Base-by-base conservation (phyloP, 2,329 filamentous ascomycete species). In the Coniochaeta pulveracea region DNA sequence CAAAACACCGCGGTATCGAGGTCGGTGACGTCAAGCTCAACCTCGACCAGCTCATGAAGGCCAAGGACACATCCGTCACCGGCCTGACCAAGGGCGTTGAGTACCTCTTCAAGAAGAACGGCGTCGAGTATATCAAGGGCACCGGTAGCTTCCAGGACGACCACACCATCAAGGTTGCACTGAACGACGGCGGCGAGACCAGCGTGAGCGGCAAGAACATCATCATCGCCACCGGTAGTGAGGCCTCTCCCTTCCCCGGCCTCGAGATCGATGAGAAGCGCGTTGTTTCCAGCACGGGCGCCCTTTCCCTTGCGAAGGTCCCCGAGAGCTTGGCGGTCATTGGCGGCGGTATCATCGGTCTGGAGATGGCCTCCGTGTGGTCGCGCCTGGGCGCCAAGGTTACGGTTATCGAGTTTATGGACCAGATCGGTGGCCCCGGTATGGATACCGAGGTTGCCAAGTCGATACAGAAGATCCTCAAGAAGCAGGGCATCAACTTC, bases 281-380 rank as follows among this genome's bases (percentile, higher is more conserved):
- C 58, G 85, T 98, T 49, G 76, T 98, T 54, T 93, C 86, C 50
- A 95, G 86, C 67, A 98, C 91, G 34, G 91, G 91, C 45, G 91
- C 91, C 44, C 80, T 98, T 52, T 72, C 86, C 25, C 72, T 98
- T 40, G 72, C 85, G 50, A 74, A 93, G 67, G 83, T 98, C 23
- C 91, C 91, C 26, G 86, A 95, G 72, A 91, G 84, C 64, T 81
- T 98, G 83, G 69, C 93, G 43, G 91, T 98, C 50, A 95, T 98
- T 55, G 91, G 91, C 48, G 91, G 91, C 56, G 91, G 91, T 58
- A 98, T 98, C 59, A 98, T 98, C 52, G 91, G 91, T 56, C 76
- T 98, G 26, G 91, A 98, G 65, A 98, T 98, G 91, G 85, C 68
- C 43, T 96, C 89, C 34, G 91, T 98, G 34, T 98, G 91, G 91